Evolutionary conservation across 441 rosid genomes (phyloP).

Genomic region (Theobroma grandiflorum): DNA sequence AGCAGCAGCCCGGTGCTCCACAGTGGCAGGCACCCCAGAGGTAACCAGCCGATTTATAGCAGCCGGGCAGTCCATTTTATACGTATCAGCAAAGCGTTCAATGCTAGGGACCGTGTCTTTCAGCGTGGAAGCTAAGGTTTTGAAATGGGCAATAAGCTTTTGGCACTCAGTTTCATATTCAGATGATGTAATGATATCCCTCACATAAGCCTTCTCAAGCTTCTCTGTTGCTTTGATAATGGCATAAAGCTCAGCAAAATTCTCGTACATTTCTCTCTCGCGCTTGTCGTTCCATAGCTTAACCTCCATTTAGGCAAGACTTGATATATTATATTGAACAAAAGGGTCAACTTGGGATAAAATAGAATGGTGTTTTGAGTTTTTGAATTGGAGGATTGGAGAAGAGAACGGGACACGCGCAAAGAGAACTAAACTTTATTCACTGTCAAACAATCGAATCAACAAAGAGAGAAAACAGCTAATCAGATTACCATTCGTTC

Average conservation of each 20-base stretch:
- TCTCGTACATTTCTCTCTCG: slow-evolving; percentile 96
- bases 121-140: slow-evolving; percentile 77
- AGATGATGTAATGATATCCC: slow-evolving; percentile 72
- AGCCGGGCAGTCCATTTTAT: slow-evolving; percentile 94
- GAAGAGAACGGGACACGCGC: slow-evolving; percentile 99
- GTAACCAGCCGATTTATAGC: slow-evolving; percentile 88
- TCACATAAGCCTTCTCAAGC: slow-evolving; percentile 88
- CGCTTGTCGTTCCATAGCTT: slow-evolving; percentile 97
- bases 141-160: slow-evolving; percentile 91
- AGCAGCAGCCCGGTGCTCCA: slow-evolving; percentile 81
- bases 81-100: slow-evolving; percentile 86
- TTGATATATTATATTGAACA: slow-evolving; percentile 20
- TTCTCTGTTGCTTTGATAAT: slow-evolving; percentile 96
- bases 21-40: slow-evolving; percentile 95
- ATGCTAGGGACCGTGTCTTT: slow-evolving; percentile 90
- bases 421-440: slow-evolving; percentile 58
- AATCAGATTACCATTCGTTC: not conserved
- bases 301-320: slow-evolving; percentile 73
- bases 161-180: slow-evolving; percentile 91
- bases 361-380: not conserved
- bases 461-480: not conserved
- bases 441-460: slow-evolving; percentile 36
- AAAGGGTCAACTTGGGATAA: slow-evolving; percentile 23
- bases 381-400: slow-evolving; percentile 65
- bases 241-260: slow-evolving; percentile 94